Evolutionary conservation across 805 yeast genomes (phyloP), one percentile per base, ranked within the genome.

Genomic region (Ogataea angusta): DNA sequence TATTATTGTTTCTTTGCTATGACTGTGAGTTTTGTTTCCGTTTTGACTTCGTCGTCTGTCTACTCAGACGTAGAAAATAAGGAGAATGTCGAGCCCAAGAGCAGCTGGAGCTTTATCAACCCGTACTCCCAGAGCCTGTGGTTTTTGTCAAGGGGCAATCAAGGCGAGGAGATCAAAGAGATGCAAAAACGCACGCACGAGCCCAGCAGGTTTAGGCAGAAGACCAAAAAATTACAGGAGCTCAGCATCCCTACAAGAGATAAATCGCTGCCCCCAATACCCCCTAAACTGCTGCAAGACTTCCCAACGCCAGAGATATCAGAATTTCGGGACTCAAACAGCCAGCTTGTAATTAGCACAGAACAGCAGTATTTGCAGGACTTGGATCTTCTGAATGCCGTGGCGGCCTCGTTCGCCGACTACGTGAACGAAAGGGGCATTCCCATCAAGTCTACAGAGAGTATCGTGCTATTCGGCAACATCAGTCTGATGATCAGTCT

Each of bases 61-160:
- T 51, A 51, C 39, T 49, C 56, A 6, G 40, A 36, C 10, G 18
- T 14, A 7, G 40, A 30, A 27, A 33, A 28, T 3, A 24, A 14
- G 14, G 28, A 27, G 21, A 21, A 29, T 12, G 18, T 28, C 15
- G 32, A 30, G 18, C 38, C 31, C 12, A 29, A 29, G 17, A 28
- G 33, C 8, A 18, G 29, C 23, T 36, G 38, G 41, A 35, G 36
- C 9, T 35, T 22, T 8, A 30, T 34, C 14, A 71, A 72, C 38
- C 76, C 76, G 0, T 71, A 71, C 49, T 61, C 75, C 0, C 56
- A 60, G 29, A 69, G 75, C 1, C 46, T 70, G 12, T 72, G 76
- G 76, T 59, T 54, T 35, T 42, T 54, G 2, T 51, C 63, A 7
- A 52, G 71, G 17, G 61, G 67, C 2, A 64, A 59, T 28, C 60